Evolutionary conservation across 2,329 filamentous ascomycete species (phyloP), one percentile per base, ranked within the genome.

Genomic region (Arthrocladium fulminans): DNA sequence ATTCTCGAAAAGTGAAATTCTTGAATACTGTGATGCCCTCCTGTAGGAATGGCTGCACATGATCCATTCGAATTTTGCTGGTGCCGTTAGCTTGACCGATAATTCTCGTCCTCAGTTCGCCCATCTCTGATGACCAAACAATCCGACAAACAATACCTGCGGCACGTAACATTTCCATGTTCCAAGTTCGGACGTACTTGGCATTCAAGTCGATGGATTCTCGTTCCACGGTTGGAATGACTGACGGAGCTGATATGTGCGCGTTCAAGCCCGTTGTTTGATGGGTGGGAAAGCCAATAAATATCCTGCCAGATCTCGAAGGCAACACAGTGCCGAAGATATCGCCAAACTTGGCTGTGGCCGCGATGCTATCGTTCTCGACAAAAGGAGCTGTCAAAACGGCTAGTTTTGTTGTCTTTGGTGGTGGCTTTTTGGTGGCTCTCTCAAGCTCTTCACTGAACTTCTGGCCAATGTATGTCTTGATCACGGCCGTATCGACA

Each of bases 171-270:
- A 98, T 86, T 63, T 97, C 92, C 19, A 87, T 75, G 60, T 98
- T 98, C 94, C 92, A 98, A 13, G 83, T 88, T 53, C 88, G 83
- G 13, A 98, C 90, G 74, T 88, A 95, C 48, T 89, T 81, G 13
- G 92, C 94, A 63, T 98, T 97, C 54, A 98, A 74, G 65, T 98
- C 92, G 50, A 98, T 95, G 47, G 88, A 92, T 63, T 98, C 92
- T 62, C 92, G 81, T 66, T 98, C 92, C 2, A 98, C 94, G 0
- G 92, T 98, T 0, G 92, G 92, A 49, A 98, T 98, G 12, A 98
- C 83, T 0, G 90, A 96, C 1, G 89, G 92, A 0, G 92, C 92
- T 10, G 90, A 97, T 24, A 98, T 85, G 65, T 98, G 92, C 63
- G 94, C 85, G 13, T 90, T 86, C 23, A 90, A 81, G 47, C 90